Conservation (phyloP, 2,329 filamentous ascomycete genomes). For the Trichoderma semiorbis region DNA sequence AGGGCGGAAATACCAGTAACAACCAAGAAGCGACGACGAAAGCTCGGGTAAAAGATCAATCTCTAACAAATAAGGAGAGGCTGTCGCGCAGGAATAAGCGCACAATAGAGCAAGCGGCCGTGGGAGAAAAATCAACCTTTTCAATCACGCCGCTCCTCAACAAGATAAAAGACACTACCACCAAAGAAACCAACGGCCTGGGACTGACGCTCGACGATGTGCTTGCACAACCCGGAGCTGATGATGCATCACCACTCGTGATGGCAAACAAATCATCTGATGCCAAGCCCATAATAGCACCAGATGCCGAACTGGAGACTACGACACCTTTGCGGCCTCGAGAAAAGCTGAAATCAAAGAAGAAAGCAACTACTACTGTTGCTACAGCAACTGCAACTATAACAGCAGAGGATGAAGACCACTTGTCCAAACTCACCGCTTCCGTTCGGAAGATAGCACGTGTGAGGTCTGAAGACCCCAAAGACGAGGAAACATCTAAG, state of each 20-base stretch:
- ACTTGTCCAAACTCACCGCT: neutral
- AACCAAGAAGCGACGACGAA: constrained; percentile 43
- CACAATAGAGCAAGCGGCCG: constrained; percentile 46
- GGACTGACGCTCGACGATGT: constrained; percentile 4
- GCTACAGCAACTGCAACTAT: neutral
- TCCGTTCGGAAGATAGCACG: neutral
- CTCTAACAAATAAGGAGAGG: constrained; percentile 42
- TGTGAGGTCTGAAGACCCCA: neutral
- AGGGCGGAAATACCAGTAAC: constrained; percentile 21
- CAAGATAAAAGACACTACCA: constrained; percentile 54
- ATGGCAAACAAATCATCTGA: constrained; percentile 18
- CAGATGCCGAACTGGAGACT: neutral
- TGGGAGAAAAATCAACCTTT: constrained; percentile 86
- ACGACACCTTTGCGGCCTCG: neutral
- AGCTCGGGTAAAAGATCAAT: constrained; percentile 37
- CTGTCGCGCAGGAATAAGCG: constrained; percentile 47
- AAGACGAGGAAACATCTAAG: neutral
- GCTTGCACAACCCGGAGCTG: neutral
- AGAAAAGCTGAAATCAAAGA: neutral
- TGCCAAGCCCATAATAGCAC: constrained; percentile 25
- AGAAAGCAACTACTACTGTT: neutral
- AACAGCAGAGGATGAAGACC: neutral
- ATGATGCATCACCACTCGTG: constrained; percentile 20
- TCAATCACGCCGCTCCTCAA: constrained; percentile 94
- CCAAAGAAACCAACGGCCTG: constrained; percentile 26